Evolutionary conservation across 768 basidiomycete species (phyloP).

Genomic region (Hypholoma fasciculare): DNA sequence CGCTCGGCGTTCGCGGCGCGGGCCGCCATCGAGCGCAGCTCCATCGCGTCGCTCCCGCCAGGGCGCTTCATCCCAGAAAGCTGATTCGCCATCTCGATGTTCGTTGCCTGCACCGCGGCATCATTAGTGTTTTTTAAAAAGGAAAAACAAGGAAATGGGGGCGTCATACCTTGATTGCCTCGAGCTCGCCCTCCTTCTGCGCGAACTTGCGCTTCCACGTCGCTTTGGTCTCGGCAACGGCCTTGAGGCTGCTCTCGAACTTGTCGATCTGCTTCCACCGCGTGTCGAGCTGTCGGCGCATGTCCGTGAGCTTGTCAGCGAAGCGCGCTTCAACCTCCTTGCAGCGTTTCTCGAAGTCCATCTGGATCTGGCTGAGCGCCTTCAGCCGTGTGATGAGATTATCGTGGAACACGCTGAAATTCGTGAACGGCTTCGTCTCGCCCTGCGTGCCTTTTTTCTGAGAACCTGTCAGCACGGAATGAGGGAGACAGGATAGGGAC

Average conservation of each 20-base stretch:
- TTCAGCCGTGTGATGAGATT: conserved; percentile 89
- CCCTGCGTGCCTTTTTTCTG: conserved; percentile 76
- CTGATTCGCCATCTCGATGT: conserved; percentile 73
- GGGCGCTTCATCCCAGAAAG: conserved; percentile 63
- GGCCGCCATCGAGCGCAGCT: conserved; percentile 67
- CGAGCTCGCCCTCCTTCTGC: conserved; percentile 88
- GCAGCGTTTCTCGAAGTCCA: conserved; percentile 81
- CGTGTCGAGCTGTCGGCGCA: conserved; percentile 85
- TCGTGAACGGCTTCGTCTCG: conserved; percentile 91
- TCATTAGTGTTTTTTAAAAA: background rate
- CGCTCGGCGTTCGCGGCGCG: conserved; percentile 86
- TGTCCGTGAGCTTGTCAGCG: conserved; percentile 69
- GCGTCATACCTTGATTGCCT: conserved; percentile 71
- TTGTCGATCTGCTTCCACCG: conserved; percentile 93
- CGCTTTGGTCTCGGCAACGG: conserved; percentile 76
- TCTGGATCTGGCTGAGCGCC: conserved; percentile 78
- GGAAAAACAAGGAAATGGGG: conserved; percentile 1
- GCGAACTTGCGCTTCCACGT: conserved; percentile 82
- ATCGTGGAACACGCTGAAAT: conserved; percentile 93
- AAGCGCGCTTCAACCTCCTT: conserved; percentile 79
- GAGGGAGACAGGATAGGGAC: conserved; percentile 25
- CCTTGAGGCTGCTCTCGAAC: conserved; percentile 85
- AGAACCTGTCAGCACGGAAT: background rate
- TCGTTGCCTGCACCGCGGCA: conserved; percentile 52
- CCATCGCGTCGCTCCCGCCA: conserved; percentile 60